Evolutionary conservation across 805 yeast genomes (phyloP), one percentile per base, ranked within the genome.

Genomic region (Yamadazyma sp.): DNA sequence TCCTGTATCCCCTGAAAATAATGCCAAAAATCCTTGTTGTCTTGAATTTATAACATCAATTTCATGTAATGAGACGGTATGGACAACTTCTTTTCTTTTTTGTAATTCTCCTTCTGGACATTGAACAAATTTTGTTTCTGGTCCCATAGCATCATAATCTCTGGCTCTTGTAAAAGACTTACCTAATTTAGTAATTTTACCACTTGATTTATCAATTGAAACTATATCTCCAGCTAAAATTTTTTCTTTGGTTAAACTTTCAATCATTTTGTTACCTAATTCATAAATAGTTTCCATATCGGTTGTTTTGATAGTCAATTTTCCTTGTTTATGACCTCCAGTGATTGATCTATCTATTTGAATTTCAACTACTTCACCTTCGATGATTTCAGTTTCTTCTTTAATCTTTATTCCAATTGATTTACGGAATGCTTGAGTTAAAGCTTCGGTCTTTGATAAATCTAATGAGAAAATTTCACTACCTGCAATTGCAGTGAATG

Each of bases 101-200:
- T 93, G 98, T 55, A 93, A 77, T 69, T 93, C 99, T 38, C 99
- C 99, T 60, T 93, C 97, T 25, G 99, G 99, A 58, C 96, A 84
- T 63, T 93, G 97, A 39, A 93, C 96, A 59, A 93, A 93, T 62
- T 88, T 89, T 32, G 96, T 89, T 46, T 94, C 98, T 35, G 97
- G 96, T 14, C 96, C 95, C 95, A 88, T 87, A 29, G 98, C 96
- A 65, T 93, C 99, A 61, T 93, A 93, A 62, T 93, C 98, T 51
- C 98, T 77, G 5, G 97, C 94, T 50, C 97, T 78, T 5, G 98
- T 82, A 62, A 87, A 94, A 0, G 97, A 89, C 62, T 96, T 80
- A 42, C 99, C 99, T 46, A 93, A 76, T 61, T 91, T 87, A 37
- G 93, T 81, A 52, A 93, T 86, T 46, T 91, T 86, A 36, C 98